Base-by-base conservation (phyloP, 129 eudicot genomes). In the Chrysanthemum lavandulifolium region DNA sequence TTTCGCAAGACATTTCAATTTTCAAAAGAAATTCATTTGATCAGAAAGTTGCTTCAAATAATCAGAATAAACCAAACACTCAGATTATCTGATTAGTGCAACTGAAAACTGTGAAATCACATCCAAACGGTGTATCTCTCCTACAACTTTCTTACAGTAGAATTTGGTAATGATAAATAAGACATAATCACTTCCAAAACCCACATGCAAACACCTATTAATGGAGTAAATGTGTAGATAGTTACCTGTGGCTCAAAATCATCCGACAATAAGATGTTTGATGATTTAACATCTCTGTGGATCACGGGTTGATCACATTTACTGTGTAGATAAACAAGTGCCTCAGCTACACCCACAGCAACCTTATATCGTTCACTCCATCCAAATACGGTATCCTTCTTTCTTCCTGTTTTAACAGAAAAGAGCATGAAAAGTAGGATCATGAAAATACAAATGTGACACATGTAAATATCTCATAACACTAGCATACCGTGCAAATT, bases 221-320 rank as follows among this genome's bases (percentile, higher is more conserved):
- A 66, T 47, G 61, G n/a, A 47, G 66, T 14, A 77, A 67, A 76
- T 61, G 47, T 70, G 10, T 15, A 60, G 68, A 73, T 58, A 18
- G 27, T 78, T 45, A 93, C 97, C 93, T 91, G 90, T 74, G 97
- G 91, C 83, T 92, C 97, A 67, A 84, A 94, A 81, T 90, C 93
- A 69, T 90, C 96, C 18, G 89, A 84, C 33, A 94, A 83, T 29
- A 94, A 76, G 73, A 94, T 90, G 57, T 94, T 94, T 56, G 99
- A 94, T 23, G 99, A 94, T 82, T 94, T 94, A 47, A 94, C 94
- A 69, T 94, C 99, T 51, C 99, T 83, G 68, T 94, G 99, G 68
- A 94, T 90, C 19, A 94, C 96, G 16, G 97, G 94, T 57, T 83
- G 81, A 72, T 61, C 82, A 50, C 83, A 79, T 74, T 79, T 73